Evolutionary conservation across 2,329 filamentous ascomycete genomes (phyloP), one percentile per base, ranked within the genome.

Genomic region (Daldinia sp.): DNA sequence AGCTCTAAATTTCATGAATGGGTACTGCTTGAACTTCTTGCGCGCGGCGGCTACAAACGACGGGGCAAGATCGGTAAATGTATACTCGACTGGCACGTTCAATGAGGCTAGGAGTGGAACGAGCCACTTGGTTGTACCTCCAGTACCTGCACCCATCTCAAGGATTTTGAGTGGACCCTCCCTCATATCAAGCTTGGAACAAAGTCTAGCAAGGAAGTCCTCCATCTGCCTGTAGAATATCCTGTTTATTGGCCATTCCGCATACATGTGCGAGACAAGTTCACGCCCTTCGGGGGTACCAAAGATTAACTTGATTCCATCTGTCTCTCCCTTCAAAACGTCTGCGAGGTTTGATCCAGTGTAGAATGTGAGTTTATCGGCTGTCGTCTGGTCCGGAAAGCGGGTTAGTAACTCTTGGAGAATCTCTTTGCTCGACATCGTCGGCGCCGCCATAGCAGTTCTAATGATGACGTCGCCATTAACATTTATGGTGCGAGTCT

Each of bases 291-390:
- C 74, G 1, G 72, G 68, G 3, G 69, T 77, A 9, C 80, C 80
- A 53, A 83, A 83, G 6, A 84, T 75, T 1, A 83, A 66, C 53
- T 78, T 73, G 18, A 82, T 73, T 0, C 79, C 79, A 60, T 83
- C 80, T 10, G 75, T 74, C 23, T 78, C 70, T 10, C 80, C 81
- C 2, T 18, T 65, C 9, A 81, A 59, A 0, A 78, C 74, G 2
- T 76, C 70, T 0, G 77, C 75, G 3, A 80, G 70, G 6, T 73
- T 72, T 1, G 69, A 67, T 9, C 78, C 78, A 1, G 70, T 72
- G 56, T 75, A 72, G 53, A 67, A 72, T 10, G 72, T 74, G 9
- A 79, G 67, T 10, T 73, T 48, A 59, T 77, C 78, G 1, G 77
- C 74, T 1, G 64, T 67, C 6, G 60, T 68, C 50, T 76, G 74